These are phyloP conservation scores for Aphanomyces invadans DNA, from an alignment of 352 stramenopile genomes.

Conservation along the genomic window DNA sequence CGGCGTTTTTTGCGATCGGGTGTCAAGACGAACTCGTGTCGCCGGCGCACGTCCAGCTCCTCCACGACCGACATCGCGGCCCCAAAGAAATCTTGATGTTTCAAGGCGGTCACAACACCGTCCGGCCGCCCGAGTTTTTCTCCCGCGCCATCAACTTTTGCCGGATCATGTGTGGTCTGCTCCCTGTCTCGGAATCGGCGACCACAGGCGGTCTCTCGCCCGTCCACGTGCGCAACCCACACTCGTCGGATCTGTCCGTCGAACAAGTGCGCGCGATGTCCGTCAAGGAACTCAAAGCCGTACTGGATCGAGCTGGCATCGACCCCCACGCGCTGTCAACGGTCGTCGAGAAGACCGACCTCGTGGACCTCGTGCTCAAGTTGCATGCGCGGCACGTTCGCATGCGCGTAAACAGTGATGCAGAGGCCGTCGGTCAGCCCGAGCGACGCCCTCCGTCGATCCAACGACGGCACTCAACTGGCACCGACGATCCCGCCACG, in stretches of 20 bases:
- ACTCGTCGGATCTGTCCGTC: slow-evolving; percentile 34
- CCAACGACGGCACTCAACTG: slow-evolving; percentile 15
- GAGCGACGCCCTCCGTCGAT: neutral
- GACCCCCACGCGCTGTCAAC: slow-evolving; percentile 39
- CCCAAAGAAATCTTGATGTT: slow-evolving; percentile 79
- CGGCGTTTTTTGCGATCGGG: slow-evolving; percentile 68
- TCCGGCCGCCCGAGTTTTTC: slow-evolving; percentile 68
- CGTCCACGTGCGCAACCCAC: slow-evolving; percentile 46
- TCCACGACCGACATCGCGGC: slow-evolving; percentile 69
- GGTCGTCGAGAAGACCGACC: slow-evolving; percentile 74
- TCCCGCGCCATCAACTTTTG: slow-evolving; percentile 72
- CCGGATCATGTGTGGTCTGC: slow-evolving; percentile 63
- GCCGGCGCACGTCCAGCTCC: slow-evolving; percentile 56
- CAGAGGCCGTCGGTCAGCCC: neutral
- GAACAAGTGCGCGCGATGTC: slow-evolving; percentile 64
- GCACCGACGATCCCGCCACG: neutral
- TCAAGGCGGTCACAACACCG: slow-evolving; percentile 68
- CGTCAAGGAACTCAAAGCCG: slow-evolving; percentile 72
- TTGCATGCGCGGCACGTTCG: slow-evolving; percentile 52
- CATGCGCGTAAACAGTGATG: neutral
- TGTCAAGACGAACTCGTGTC: slow-evolving; percentile 74
- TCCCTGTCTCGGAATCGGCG: slow-evolving; percentile 49
- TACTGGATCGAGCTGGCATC: slow-evolving; percentile 58
- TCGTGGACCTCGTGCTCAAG: slow-evolving; percentile 77
- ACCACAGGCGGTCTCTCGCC: slow-evolving; percentile 18